Percentiles rank a stretch among this genome's conserved stretches.
phyloP scores from a whole-genome alignment of 2,329 filamentous ascomycete genomes.

The Trichoderma atrobrunneum region DNA sequence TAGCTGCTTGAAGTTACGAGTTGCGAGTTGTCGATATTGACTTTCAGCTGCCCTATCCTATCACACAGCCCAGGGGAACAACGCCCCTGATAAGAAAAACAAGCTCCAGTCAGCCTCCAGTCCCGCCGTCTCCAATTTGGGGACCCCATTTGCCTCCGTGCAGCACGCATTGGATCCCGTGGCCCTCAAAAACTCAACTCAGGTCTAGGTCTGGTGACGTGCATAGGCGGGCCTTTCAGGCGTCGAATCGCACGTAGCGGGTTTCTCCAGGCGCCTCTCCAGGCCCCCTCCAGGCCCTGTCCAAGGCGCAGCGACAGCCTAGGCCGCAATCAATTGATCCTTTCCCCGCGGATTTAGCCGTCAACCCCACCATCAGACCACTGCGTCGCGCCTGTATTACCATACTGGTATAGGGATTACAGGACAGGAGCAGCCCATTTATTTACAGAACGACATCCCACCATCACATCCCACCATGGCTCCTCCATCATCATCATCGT shows the following conservation, averaged over 20 bases:
- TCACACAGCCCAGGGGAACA: background rate
- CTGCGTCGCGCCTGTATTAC: background rate
- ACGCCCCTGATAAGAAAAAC: background rate
- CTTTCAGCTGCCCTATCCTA: background rate
- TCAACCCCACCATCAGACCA: conserved; percentile 18
- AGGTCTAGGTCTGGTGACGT: conserved; percentile 10
- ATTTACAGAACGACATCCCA: conserved; percentile 12
- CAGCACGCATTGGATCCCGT: background rate
- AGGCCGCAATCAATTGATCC: background rate
- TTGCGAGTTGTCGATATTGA: background rate
- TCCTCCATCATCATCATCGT: conserved; percentile 27
- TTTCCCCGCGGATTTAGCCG: conserved; percentile 10
- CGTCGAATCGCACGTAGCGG: conserved; percentile 1
- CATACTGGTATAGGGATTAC: background rate
- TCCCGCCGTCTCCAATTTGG: background rate
- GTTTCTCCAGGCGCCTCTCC: background rate
- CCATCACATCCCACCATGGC: conserved; percentile 27
- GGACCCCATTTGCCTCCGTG: background rate
- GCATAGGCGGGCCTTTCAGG: conserved; percentile 1
- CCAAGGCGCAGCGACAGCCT: background rate
- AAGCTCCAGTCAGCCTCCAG: background rate
- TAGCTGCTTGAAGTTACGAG: background rate
- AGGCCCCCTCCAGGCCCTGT: background rate
- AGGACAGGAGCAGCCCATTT: background rate
- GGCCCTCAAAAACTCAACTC: background rate